Evolutionary conservation across 805 yeast species (phyloP).

Genomic region (Nakazawaea holstii): DNA sequence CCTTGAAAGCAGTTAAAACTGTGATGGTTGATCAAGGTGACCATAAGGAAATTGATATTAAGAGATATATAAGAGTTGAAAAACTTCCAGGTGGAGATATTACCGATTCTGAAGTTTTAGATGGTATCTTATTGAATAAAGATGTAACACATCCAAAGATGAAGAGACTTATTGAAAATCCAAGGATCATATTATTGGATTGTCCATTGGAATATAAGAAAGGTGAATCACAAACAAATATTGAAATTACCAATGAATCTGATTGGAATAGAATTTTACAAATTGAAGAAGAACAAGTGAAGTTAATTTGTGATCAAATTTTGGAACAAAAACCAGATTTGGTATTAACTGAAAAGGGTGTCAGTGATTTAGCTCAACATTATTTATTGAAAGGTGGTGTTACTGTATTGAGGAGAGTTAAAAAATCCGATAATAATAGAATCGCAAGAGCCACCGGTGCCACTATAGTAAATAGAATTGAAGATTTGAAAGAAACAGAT

Average conservation of each 20-base stretch:
- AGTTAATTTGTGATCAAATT: slow-evolving; percentile 77
- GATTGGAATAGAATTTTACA: slow-evolving; percentile 95
- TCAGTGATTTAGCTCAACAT: slow-evolving; percentile 96
- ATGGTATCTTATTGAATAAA: slow-evolving; percentile 90
- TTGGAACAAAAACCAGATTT: slow-evolving; percentile 85
- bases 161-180: slow-evolving; percentile 85
- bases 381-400: slow-evolving; percentile 90
- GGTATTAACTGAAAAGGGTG: slow-evolving; percentile 97
- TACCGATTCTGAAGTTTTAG: slow-evolving; percentile 79
- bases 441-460: slow-evolving; percentile 98
- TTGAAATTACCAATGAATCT: slow-evolving; percentile 91
- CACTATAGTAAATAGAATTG: slow-evolving; percentile 90
- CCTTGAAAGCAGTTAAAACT: slow-evolving; percentile 82
- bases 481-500: slow-evolving; percentile 87
- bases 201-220: slow-evolving; percentile 97
- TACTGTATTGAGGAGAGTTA: slow-evolving; percentile 87
- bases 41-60: slow-evolving; percentile 82
- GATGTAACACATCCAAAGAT: slow-evolving; percentile 99
- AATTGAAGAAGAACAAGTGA: slow-evolving; percentile 97
- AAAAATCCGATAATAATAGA: slow-evolving; percentile 93
- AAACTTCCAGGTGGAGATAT: slow-evolving; percentile 98
- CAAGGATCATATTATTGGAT: slow-evolving; percentile 83
- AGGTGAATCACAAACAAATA: slow-evolving; percentile 98
- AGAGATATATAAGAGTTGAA: slow-evolving; percentile 89
- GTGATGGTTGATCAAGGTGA: slow-evolving; percentile 60